Evolutionary conservation across 1,284 basidiomycete species (phyloP), one percentile per base, ranked within the genome.

Genomic region (Cryptococcus amylolentus): DNA sequence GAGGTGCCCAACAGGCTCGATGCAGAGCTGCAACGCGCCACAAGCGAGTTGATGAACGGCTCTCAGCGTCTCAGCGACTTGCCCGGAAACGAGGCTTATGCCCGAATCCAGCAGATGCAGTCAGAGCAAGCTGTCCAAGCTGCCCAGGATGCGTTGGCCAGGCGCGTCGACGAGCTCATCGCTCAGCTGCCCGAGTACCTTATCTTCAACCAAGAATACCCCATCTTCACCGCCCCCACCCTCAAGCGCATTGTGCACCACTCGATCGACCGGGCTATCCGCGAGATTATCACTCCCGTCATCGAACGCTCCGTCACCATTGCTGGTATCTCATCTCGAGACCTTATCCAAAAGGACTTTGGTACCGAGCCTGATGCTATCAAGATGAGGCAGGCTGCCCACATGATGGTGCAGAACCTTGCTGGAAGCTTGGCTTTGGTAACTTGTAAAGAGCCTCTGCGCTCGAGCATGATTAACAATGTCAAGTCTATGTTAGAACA

Each of bases 221-320:
- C 80, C 10, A 76, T 82, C 61, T 82, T 95, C 66, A 84, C 88
- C 62, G 83, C 82, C 50, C 85, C 86, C 28, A 81, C 83, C 0
- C 91, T 98, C 81, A 96, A 96, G 81, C 87, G 92, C 41, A 88
- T 94, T 35, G 87, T 98, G 12, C 88, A 90, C 68, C 81, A 91
- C 72, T 94, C 93, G 6, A 88, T 98, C 59, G 93, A 98, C 71
- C 86, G 92, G 37, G 90, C 96, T 23, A 91, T 98, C 55, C 87
- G 95, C 63, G 96, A 99, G 86, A 98, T 98, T 65, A 95, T 98
- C 65, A 81, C 94, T 16, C 96, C 96, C 4, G 95, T 98, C 49
- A 95, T 98, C 18, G 96, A 99, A 74, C 86, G 96, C 57, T 97
- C 93, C n/a, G 96, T 98, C 44, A 98, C 96, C 2, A 98, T 99